Base-by-base conservation (phyloP, 2,329 filamentous ascomycete genomes). In the Pseudogymnoascus sp. region DNA sequence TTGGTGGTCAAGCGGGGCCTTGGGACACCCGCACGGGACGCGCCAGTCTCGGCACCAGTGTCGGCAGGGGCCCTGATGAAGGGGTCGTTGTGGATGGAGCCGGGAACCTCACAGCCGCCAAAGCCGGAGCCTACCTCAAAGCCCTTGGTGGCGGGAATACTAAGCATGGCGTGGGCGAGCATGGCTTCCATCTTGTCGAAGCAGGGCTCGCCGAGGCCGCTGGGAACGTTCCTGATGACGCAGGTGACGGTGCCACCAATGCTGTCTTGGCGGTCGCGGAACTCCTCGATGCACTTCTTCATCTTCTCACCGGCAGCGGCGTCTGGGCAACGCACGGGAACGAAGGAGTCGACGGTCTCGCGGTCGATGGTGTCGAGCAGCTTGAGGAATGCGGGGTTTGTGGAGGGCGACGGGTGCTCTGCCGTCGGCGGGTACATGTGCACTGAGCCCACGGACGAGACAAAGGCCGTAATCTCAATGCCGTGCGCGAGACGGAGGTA, bases 121-220 rank as follows among this genome's bases (percentile, higher is more conserved):
- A 97, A 97, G 10, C 94, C 94, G 59, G 89, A 95, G 59, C 94
- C 94, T 65, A 97, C 86, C 72, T 97, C 92, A 71, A 97, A 97
- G 59, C 88, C 92, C 77, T 97, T 99, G 35, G 89, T 92, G 3
- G 94, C 91, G 4, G 94, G 94, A 68, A 97, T 96, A 71, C 85
- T 90, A 64, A 97, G 82, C 89, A 99, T 97, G 57, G 89, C 94
- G 70, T 97, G 92, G 23, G 84, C 92, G 52, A 99, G 84, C 71
- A 82, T 83, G 6, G 94, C 94, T 77, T 99, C 92, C 45, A 97
- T 80, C 78, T 97, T 97, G 74, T 95, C 90, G 73, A 99, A 97
- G 74, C 84, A 89, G 0, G 92, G 94, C 79, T 97, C 94, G 62
- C 94, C 94, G 2, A 97, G 81, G 0, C 92, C 92, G 38, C 83